A percentile compares a stretch with the other conserved stretches of the same genome.
These are phyloP conservation scores for Dactylellina parvicollis DNA, from an alignment of 2,329 filamentous ascomycete genomes.

Conservation along the genomic window DNA sequence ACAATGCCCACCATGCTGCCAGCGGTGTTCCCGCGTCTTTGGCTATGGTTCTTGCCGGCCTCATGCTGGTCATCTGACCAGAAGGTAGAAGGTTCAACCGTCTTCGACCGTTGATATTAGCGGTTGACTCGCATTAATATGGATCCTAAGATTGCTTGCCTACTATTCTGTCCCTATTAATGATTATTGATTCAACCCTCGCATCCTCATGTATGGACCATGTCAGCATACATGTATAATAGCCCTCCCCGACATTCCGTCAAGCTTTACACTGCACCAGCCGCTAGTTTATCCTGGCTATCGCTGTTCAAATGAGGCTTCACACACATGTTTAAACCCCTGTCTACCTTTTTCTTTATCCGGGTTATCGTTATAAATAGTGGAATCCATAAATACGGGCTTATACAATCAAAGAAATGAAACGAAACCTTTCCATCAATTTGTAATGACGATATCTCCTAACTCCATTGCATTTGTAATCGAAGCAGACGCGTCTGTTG, in stretches of 20 bases:
- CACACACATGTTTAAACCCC: neutral
- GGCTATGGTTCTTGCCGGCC: conserved; percentile 19
- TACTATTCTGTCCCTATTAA: neutral
- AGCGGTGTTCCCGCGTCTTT: conserved; percentile 6
- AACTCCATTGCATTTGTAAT: conserved; percentile 22
- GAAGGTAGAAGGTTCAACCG: neutral
- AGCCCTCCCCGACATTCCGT: neutral
- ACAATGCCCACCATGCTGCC: conserved; percentile 1
- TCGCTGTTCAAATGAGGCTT: neutral
- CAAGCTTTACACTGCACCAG: neutral
- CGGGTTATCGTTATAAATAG: conserved; percentile 18
- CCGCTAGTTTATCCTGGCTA: neutral
- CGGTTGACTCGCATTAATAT: conserved; percentile 3
- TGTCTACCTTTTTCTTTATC: conserved; percentile 31
- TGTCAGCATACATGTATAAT: conserved; percentile 34
- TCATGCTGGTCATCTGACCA: conserved; percentile 30
- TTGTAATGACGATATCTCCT: conserved; percentile 21
- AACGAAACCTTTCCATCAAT: neutral
- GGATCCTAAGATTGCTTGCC: neutral
- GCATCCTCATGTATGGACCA: conserved; percentile 16
- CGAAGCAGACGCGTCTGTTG: too few species aligned
- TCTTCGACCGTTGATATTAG: conserved; percentile 17
- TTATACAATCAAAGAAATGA: conserved; percentile 13
- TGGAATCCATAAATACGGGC: conserved; percentile 33
- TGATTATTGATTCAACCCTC: conserved; percentile 2